Evolutionary conservation across 202 grass and related monocot species (phyloP), one percentile per base, ranked within the genome.

Genomic region (Musa balbisiana): DNA sequence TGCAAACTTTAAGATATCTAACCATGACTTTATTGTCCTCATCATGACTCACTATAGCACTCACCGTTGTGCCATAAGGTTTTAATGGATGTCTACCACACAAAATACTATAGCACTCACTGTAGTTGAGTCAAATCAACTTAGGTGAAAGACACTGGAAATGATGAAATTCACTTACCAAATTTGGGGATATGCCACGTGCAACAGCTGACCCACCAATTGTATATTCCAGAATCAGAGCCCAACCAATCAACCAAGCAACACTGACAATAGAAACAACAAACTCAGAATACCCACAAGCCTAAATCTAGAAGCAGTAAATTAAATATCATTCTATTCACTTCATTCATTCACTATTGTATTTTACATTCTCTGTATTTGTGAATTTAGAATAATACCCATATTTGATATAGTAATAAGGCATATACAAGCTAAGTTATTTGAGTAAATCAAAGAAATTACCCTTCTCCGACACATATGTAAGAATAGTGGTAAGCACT

Each of bases 161-260:
- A 12, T 76, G 74, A 78, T 78, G 11, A 71, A 78, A 53, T 54
- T 52, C 22, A 84, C 87, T 84, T 81, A 99, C 95, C 73, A 99
- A 82, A 73, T 99, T 99, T 55, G 95, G 95, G 70, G 95, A 92
- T 92, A 99, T 94, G 70, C 95, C 95, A 62, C 95, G 84, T 19
- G 95, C 91, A 87, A 99, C 91, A 84, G 95, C 95, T 56, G 95
- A 89, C 80, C 95, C 95, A 33, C 95, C 91, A 88, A 98, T 91
- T 71, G 91, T 98, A 81, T 98, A 98, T 84, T 98, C 95, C 68
- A 98, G 87, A 60, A 98, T 87, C 66, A 98, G 74, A 83, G 91
- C 89, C 95, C 95, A 98, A 51, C 95, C 95, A 83, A 98, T 94
- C 77, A 98, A 76, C 95, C 95, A 98, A 73, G 95, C 95, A 83